Percentiles rank a stretch among this genome's conserved stretches.
Conservation (phyloP, 2,329 filamentous ascomycete species). For the Dendryphion nanum region DNA sequence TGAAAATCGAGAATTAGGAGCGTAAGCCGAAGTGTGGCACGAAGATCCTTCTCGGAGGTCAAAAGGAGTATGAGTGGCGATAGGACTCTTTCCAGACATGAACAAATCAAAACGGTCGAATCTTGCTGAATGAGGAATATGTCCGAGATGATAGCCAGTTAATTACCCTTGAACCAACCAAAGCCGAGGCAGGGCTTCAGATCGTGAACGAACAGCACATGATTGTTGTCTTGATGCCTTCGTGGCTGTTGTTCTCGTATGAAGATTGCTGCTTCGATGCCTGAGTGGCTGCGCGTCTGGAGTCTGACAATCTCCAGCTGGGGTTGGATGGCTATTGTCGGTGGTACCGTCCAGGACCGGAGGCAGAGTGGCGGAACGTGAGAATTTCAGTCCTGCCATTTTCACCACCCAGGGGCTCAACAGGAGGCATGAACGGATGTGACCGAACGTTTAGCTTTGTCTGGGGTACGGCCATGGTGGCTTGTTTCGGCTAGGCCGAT, state of each 20-base stretch:
- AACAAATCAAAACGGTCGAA: conserved; percentile 16
- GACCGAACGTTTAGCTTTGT: conserved; percentile 8
- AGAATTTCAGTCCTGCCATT: too few species aligned
- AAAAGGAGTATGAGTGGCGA: conserved; percentile 25
- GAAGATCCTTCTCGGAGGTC: conserved; percentile 15
- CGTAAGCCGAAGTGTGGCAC: conserved; percentile 7
- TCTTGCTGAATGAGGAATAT: conserved; percentile 24
- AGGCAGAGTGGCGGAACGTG: neutral
- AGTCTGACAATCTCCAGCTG: conserved; percentile 1
- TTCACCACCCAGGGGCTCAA: too few species aligned
- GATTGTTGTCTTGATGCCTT: conserved; percentile 8
- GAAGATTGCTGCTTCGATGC: neutral
- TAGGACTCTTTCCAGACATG: conserved; percentile 9
- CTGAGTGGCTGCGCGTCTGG: neutral
- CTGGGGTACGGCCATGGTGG: conserved; percentile 7
- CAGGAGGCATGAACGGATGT: conserved; percentile 2
- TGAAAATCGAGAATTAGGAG: conserved; percentile 17
- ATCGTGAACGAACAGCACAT: conserved; percentile 12
- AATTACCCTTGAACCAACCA: conserved; percentile 8
- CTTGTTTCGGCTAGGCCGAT: conserved; percentile 5
- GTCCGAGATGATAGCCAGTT: conserved; percentile 34
- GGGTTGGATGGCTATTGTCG: conserved; percentile 3
- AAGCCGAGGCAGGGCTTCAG: conserved; percentile 13
- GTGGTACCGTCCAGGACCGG: conserved; percentile 7
- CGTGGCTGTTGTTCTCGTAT: conserved; percentile 9